phyloP scores from a whole-genome alignment of 2,329 filamentous ascomycete genomes.

The Claviceps digitariae region DNA sequence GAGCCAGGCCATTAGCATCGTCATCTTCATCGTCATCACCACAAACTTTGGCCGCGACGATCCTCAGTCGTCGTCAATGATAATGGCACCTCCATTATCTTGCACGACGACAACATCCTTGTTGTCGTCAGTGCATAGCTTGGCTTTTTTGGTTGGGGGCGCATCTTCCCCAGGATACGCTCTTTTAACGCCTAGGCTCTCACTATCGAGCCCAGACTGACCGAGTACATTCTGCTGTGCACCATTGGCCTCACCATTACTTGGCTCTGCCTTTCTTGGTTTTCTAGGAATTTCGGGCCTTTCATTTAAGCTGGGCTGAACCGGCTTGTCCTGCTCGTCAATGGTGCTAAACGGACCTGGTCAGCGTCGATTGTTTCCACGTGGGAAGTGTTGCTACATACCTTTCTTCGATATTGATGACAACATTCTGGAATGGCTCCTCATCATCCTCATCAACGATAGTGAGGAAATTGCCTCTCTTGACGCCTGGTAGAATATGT shows the following conservation, averaged over 20 bases:
- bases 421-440: constrained; percentile 63
- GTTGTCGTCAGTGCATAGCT: constrained; percentile 16
- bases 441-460: constrained; percentile 73
- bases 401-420: constrained; percentile 55
- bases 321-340: constrained; percentile 36
- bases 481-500: constrained; percentile 41
- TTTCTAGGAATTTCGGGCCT: constrained; percentile 39
- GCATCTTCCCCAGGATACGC: constrained; percentile 27
- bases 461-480: constrained; percentile 62
- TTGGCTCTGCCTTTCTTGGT: constrained; percentile 29
- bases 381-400: constrained; percentile 22
- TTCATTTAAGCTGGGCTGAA: constrained; percentile 32
- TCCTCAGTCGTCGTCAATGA: constrained; percentile 48
- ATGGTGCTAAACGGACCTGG: constrained; percentile 26
- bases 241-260: constrained; percentile 26
- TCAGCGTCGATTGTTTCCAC: background rate
- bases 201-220: constrained; percentile 19
- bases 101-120: constrained; percentile 35
- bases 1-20: background rate
- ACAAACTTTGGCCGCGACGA: background rate
- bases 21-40: background rate
- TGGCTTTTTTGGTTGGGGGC: constrained; percentile 35
- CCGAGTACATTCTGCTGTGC: constrained; percentile 27
- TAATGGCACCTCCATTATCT: constrained; percentile 46
- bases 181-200: constrained; percentile 32